These are phyloP conservation scores for Tricholoma terreum DNA, from an alignment of 768 basidiomycete species.

Conservation along the genomic window DNA sequence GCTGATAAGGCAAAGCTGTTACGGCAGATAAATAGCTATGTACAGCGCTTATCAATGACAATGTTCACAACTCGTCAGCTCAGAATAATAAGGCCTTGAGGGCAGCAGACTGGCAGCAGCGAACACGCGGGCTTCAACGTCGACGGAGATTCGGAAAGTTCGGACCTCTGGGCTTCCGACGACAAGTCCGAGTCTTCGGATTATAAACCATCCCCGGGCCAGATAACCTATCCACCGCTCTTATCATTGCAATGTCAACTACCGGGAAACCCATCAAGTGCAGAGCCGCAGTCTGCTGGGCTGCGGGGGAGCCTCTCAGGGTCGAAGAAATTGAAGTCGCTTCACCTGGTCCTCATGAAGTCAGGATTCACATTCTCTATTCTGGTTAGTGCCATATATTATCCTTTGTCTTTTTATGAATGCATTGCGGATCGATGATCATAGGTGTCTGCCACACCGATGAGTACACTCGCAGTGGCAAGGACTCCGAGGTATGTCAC, in stretches of 20 bases:
- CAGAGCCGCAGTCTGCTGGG: constrained; percentile 97
- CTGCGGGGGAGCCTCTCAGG: constrained; percentile 78
- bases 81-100: too few relatives aligned
- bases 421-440: constrained; percentile 8
- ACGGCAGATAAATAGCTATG: too few relatives aligned
- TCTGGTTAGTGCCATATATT: constrained; percentile 55
- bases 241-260: constrained; percentile 61
- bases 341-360: constrained; percentile 87
- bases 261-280: constrained; percentile 77
- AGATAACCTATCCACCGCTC: background rate
- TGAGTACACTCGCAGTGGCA: constrained; percentile 94
- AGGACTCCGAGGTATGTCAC: constrained; percentile 80
- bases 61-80: background rate
- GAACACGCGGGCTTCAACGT: too few relatives aligned
- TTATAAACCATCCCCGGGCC: background rate
- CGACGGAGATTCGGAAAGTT: too few relatives aligned
- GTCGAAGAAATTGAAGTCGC: constrained; percentile 93
- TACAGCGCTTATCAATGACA: background rate
- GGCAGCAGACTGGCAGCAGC: too few relatives aligned
- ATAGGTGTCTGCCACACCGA: constrained; percentile 96
- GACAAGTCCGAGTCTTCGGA: background rate
- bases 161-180: too few relatives aligned
- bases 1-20: too few relatives aligned
- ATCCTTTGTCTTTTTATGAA: background rate
- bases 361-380: constrained; percentile 88